Conservation (phyloP, 1,139 yeast species). For the Hansenula sp. region DNA sequence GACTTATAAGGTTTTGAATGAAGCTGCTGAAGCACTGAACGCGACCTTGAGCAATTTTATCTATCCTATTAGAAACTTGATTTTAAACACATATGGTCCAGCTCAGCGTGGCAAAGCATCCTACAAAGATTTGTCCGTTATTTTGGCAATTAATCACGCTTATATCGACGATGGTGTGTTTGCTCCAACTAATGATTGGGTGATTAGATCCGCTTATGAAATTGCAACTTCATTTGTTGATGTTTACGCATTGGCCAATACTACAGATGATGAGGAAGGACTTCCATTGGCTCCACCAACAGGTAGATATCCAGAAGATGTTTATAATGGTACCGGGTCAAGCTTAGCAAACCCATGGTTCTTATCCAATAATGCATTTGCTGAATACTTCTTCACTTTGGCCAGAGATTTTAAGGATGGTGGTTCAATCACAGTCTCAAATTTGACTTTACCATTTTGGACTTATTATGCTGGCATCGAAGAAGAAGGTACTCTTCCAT, state of each 20-base stretch:
- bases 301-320: slow-evolving; percentile 89
- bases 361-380: slow-evolving; percentile 72
- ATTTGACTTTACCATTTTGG: slow-evolving; percentile 11
- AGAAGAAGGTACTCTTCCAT: slow-evolving; percentile 24
- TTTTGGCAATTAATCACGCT: slow-evolving; percentile 65
- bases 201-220: slow-evolving; percentile 25
- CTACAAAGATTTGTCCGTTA: slow-evolving; percentile 75
- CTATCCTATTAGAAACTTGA: slow-evolving; percentile 7
- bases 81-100: slow-evolving; percentile 44
- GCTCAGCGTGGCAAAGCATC: slow-evolving; percentile 40
- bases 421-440: slow-evolving; percentile 23
- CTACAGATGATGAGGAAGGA: slow-evolving; percentile 49
- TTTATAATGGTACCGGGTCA: slow-evolving; percentile 70
- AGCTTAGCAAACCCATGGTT: slow-evolving; percentile 93
- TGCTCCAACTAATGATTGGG: slow-evolving; percentile 48
- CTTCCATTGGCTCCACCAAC: slow-evolving; percentile 56
- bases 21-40: slow-evolving; percentile 7
- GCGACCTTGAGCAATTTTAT: slow-evolving; percentile 20
- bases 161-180: slow-evolving; percentile 36
- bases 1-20: slow-evolving; percentile 24
- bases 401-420: slow-evolving; percentile 11
- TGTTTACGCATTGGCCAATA: slow-evolving; percentile 49
- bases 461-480: slow-evolving; percentile 19
- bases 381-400: slow-evolving; percentile 35
- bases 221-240: slow-evolving; percentile 2